Percentiles rank a stretch among this genome's conserved stretches.
Evolutionary conservation across 108 stramenopile genomes (phyloP).

Genomic region (Nitzschia palea): DNA sequence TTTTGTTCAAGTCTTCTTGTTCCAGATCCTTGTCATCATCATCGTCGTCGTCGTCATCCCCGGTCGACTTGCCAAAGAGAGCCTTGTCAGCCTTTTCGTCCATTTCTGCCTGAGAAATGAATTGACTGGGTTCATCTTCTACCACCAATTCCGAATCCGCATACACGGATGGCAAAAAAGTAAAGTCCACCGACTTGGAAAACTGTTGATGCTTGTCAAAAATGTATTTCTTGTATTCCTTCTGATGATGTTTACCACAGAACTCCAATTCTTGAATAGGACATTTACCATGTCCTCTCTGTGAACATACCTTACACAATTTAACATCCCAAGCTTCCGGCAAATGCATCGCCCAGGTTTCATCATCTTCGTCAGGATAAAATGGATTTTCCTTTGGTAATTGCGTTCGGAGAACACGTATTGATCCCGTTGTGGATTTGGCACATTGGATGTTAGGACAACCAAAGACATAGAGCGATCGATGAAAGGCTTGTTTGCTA

Average conservation of each 20-base stretch:
- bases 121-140: constrained; percentile 60
- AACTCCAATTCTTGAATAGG: constrained; percentile 62
- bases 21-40: constrained; percentile 68
- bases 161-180: constrained; percentile 67
- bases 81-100: constrained; percentile 14
- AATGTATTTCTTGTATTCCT: constrained; percentile 58
- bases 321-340: constrained; percentile 53
- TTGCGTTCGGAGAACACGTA: constrained; percentile 72
- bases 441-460: constrained; percentile 62
- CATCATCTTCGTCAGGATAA: constrained; percentile 57
- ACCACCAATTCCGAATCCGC: constrained; percentile 76
- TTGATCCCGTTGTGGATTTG: constrained; percentile 13
- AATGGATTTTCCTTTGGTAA: constrained; percentile 71
- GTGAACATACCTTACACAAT: constrained; percentile 74
- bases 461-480: constrained; percentile 79
- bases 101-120: background rate
- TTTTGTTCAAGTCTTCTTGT: constrained; percentile 78
- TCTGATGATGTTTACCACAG: constrained; percentile 75
- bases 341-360: constrained; percentile 60
- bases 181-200: background rate
- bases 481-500: constrained; percentile 69
- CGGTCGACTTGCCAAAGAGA: constrained; percentile 19
- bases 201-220: constrained; percentile 22
- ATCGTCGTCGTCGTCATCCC: constrained; percentile 18
- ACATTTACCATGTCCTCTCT: constrained; percentile 60